Percentiles rank a stretch among this genome's conserved stretches.
Evolutionary conservation across 2,329 filamentous ascomycete genomes (phyloP).

Genomic region (Aspergillus nomiae): DNA sequence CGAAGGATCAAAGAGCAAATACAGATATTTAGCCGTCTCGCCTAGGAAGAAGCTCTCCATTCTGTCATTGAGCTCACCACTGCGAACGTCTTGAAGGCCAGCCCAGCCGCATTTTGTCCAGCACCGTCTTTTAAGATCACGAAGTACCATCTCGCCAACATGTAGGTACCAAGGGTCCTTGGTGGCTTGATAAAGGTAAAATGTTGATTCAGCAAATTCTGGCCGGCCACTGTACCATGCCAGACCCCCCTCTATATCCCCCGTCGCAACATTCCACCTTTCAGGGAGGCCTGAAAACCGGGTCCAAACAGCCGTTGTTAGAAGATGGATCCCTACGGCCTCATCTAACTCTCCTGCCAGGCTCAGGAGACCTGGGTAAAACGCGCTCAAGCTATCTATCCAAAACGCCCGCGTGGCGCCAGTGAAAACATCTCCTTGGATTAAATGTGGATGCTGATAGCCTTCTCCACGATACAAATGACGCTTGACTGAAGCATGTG

Average conservation of each 20-base stretch:
- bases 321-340: constrained; percentile 83
- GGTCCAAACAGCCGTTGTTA: constrained; percentile 93
- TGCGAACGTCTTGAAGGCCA: constrained; percentile 78
- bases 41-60: constrained; percentile 99
- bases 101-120: constrained; percentile 93
- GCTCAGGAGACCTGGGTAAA: constrained; percentile 86
- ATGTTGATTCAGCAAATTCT: constrained; percentile 96
- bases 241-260: constrained; percentile 80
- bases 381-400: constrained; percentile 95
- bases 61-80: constrained; percentile 83
- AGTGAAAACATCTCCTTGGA: constrained; percentile 84
- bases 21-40: constrained; percentile 95
- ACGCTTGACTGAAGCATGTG: constrained; percentile 82
- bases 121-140: constrained; percentile 84
- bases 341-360: constrained; percentile 88
- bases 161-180: constrained; percentile 95
- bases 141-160: constrained; percentile 91
- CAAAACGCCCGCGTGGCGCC: constrained; percentile 87
- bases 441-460: constrained; percentile 86
- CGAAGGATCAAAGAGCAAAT: constrained; percentile 80
- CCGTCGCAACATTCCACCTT: constrained; percentile 84
- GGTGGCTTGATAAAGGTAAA: constrained; percentile 92
- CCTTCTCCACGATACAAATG: constrained; percentile 79
- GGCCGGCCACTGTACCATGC: constrained; percentile 95
- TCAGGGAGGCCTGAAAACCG: constrained; percentile 92